phyloP scores from a whole-genome alignment of 495 filamentous ascomycete genomes.

The Filosporella fistucella region DNA sequence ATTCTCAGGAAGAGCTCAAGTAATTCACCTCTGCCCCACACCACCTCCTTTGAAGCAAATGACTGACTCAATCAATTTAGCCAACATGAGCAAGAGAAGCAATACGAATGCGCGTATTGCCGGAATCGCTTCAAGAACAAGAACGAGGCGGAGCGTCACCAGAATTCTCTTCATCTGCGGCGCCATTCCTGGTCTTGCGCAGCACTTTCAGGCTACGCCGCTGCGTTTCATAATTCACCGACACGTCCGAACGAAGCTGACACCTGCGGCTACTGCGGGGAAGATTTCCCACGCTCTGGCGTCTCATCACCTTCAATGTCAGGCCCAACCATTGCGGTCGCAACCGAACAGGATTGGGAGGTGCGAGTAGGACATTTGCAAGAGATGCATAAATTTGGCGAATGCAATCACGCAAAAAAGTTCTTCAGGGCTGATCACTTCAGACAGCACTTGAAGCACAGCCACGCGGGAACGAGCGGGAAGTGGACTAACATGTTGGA shows the following conservation, averaged over 20 bases:
- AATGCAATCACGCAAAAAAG: constrained; percentile 98
- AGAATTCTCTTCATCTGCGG: constrained; percentile 92
- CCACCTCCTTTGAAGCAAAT: too few relatives aligned
- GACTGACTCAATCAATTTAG: constrained; percentile 25
- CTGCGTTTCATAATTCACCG: constrained; percentile 81
- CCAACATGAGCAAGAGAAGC: constrained; percentile 86
- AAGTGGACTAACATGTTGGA: constrained; percentile 99
- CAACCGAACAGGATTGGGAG: constrained; percentile 72
- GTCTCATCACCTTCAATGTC: constrained; percentile 22
- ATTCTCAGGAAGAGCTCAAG: constrained; percentile 79
- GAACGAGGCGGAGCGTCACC: constrained; percentile 96
- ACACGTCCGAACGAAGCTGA: constrained; percentile 57
- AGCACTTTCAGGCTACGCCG: constrained; percentile 68
- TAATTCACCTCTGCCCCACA: constrained; percentile 44
- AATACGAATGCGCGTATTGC: constrained; percentile 90
- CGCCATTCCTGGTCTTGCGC: constrained; percentile 98
- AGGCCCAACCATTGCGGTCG: constrained; percentile 19
- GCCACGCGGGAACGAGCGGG: constrained; percentile 91
- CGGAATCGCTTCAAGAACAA: constrained; percentile 99
- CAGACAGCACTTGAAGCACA: constrained; percentile 96
- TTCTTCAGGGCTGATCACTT: constrained; percentile 98
- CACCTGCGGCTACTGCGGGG: constrained; percentile 92
- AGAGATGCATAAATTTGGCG: constrained; percentile 90
- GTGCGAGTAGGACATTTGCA: constrained; percentile 79
- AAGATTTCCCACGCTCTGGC: constrained; percentile 72